Evolutionary conservation across 768 basidiomycete species (phyloP), one percentile per base, ranked within the genome.

Genomic region (Lactarius pseudohatsudake): DNA sequence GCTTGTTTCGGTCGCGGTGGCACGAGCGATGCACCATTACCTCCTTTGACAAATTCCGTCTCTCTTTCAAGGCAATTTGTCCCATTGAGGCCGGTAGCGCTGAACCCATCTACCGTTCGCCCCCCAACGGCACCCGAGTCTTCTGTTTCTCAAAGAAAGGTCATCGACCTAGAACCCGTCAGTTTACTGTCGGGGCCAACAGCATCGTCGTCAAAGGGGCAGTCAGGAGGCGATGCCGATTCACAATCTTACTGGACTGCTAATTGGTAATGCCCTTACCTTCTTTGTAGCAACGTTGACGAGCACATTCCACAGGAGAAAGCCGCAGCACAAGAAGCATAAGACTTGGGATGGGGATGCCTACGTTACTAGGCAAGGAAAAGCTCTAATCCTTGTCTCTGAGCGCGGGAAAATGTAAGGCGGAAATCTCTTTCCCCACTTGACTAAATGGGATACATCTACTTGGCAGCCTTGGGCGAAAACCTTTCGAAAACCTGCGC

Each of bases 291-390:
- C 26, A 22, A 15, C 18, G 28, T n/a, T 71, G 56, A 64, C 61
- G 4, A 45, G 50, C 59, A 43, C 58, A 61, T 55, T 57, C 45
- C 30, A 6, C 64, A 92, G 92, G 91, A 83, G 92, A 43, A 90
- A 88, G 71, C 84, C 80, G 15, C 77, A 84, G 61, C 85, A 87
- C 72, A 91, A 82, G 79, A 94, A 94, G 76, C 84, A 92, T 71
- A 90, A 91, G 73, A 90, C 87, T 0, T 95, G 94, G 93, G 92
- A 94, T 64, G 92, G 88, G 2, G 91, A 88, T 68, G 86, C 82
- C 9, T 89, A 83, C 75, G 79, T 90, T 30, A 84, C 85, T 36
- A 78, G 80, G 43, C 74, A 76, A 40, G 80, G 78, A 26, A 80
- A 81, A 15, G 84, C 82, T 65, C 73, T 91, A 26, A 82, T 80